Evolutionary conservation across 2,329 filamentous ascomycete species (phyloP).

Genomic region (Blastomyces silverae): DNA sequence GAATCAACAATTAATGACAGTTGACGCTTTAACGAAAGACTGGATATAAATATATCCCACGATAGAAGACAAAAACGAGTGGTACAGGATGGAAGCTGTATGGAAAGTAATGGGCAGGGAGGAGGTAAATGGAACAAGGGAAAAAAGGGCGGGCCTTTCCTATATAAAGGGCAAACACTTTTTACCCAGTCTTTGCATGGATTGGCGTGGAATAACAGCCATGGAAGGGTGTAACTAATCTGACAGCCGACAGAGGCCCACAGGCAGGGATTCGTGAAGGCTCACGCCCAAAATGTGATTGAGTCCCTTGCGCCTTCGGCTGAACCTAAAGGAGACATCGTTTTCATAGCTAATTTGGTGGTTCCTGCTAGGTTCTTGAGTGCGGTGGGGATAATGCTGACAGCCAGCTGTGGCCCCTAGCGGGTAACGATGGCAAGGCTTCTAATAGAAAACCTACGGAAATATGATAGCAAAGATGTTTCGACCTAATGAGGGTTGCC

Average conservation of each 20-base stretch:
- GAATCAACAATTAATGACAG: neutral
- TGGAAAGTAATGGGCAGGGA: neutral
- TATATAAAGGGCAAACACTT: neutral
- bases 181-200: neutral
- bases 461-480: neutral
- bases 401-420: neutral
- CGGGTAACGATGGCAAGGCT: neutral
- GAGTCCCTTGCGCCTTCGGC: neutral
- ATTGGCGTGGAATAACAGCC: neutral
- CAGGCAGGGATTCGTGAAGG: neutral
- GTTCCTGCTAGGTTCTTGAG: neutral
- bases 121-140: slow-evolving; percentile 9
- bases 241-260: neutral
- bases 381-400: neutral
- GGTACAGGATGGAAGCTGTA: neutral
- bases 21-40: neutral
- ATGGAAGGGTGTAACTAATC: neutral
- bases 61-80: neutral
- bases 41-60: slow-evolving; percentile 9
- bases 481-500: too few relatives aligned
- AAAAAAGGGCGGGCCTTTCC: neutral
- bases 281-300: neutral
- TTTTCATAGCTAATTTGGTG: neutral
- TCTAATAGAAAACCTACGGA: too few relatives aligned
- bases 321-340: neutral